Evolutionary conservation across 345 rosid genomes (phyloP).

Genomic region (Citrus sinensis): DNA sequence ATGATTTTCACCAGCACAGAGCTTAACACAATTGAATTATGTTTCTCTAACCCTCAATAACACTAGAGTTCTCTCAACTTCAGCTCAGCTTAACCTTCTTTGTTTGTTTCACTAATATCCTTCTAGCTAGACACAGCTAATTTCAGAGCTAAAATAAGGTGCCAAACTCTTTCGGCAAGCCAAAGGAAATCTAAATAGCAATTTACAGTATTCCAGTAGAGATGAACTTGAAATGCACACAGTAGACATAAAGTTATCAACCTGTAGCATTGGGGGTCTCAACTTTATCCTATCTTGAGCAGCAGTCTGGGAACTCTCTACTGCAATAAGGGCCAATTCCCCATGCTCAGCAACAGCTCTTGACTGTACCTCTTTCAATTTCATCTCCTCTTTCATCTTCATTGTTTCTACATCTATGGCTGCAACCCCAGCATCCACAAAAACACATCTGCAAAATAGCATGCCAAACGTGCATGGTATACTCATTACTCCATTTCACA

Average conservation of each 20-base stretch:
- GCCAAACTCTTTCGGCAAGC: background rate
- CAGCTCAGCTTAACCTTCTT: background rate
- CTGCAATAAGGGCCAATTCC: conserved; percentile 87
- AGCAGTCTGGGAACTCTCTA: conserved; percentile 62
- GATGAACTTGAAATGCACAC: background rate
- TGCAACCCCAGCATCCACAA: conserved; percentile 95
- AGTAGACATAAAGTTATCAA: conserved; percentile 18
- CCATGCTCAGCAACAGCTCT: conserved; percentile 93
- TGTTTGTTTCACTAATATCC: background rate
- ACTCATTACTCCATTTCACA: background rate
- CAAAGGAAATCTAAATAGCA: background rate
- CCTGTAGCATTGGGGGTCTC: conserved; percentile 98
- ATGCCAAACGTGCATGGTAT: conserved; percentile 1
- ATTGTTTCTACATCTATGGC: conserved; percentile 84
- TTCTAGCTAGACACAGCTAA: background rate
- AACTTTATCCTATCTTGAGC: conserved; percentile 67
- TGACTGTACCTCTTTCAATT: conserved; percentile 85
- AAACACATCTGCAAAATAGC: conserved; percentile 71
- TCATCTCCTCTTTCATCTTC: conserved; percentile 87
- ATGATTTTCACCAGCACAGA: background rate
- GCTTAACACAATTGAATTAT: background rate
- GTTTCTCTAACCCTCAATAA: background rate
- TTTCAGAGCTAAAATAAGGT: background rate
- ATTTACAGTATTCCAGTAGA: background rate
- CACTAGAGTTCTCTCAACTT: background rate